Conservation (phyloP, 495 filamentous ascomycete species). For the Lophiotrema nucula region DNA sequence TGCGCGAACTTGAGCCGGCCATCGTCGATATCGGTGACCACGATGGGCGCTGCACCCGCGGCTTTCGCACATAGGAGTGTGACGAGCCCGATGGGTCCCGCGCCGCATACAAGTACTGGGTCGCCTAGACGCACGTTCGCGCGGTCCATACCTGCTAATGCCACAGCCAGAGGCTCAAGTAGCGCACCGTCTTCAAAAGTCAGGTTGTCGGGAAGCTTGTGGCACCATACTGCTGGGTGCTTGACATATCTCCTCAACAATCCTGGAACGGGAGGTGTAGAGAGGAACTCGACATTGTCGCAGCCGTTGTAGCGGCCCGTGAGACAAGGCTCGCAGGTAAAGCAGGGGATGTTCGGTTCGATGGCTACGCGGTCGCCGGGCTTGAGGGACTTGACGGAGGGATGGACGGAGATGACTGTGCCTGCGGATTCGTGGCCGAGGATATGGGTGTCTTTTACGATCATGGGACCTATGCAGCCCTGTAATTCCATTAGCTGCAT, state of each 20-base stretch:
- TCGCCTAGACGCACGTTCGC: slow-evolving; percentile 77
- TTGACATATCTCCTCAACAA: slow-evolving; percentile 88
- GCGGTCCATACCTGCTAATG: slow-evolving; percentile 79
- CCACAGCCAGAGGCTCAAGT: slow-evolving; percentile 82
- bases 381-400: slow-evolving; percentile 70
- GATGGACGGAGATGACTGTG: slow-evolving; percentile 74
- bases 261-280: slow-evolving; percentile 85
- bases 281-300: slow-evolving; percentile 77
- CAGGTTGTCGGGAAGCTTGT: slow-evolving; percentile 82
- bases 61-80: slow-evolving; percentile 77
- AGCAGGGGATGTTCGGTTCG: slow-evolving; percentile 88
- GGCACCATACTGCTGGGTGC: slow-evolving; percentile 87
- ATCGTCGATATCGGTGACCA: slow-evolving; percentile 91
- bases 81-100: slow-evolving; percentile 87
- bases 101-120: slow-evolving; percentile 80
- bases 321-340: slow-evolving; percentile 82
- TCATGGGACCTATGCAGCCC: slow-evolving; percentile 91
- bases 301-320: slow-evolving; percentile 93
- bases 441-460: slow-evolving; percentile 81
- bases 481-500: background rate
- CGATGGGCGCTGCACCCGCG: slow-evolving; percentile 79
- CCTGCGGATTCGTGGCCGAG: slow-evolving; percentile 92
- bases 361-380: slow-evolving; percentile 85
- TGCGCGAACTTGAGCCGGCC: slow-evolving; percentile 79
- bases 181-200: slow-evolving; percentile 84